Base-by-base conservation (phyloP, 345 rosid genomes). In the Isatis tinctoria region DNA sequence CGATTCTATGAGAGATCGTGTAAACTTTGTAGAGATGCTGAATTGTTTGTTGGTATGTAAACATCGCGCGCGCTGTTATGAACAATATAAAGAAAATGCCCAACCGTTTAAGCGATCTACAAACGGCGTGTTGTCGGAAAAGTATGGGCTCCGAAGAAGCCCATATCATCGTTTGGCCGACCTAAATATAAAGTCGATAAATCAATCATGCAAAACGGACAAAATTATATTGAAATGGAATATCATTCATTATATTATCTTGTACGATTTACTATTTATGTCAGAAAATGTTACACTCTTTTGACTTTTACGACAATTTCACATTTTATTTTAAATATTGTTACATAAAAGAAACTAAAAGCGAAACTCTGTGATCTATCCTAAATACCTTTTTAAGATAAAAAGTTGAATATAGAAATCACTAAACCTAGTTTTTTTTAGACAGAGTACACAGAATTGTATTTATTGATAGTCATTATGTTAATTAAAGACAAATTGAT, bases 141-240 rank as follows among this genome's bases (percentile, higher is more conserved):
- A 22, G 24, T 52, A 24, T 52, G 33, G 58, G 58, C 58, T 52
- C 58, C 7, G 58, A 26, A 13, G 33, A 52, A 52, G 77, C 77
- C 72, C 71, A 33, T 56, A 35, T 11, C 22, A 37, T 8, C 4
- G 57, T 40, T 72, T 18, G n/a, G 36, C 7, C 27, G 35, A 45
- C 63, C 64, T 32, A 14, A 26, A 48, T 35, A 17, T 36, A 28
- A 51, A 51, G 69, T 62, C 37, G 53, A 59, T 14, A 63, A 24
- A 57, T 58, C 73, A 74, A 74, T 67, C 69, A 60, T 75, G 6
- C 68, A 52, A 75, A 60, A 53, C 40, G 63, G 74, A 52, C 79
- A 68, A 60, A 32, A 30, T 33, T 9, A 57, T 58, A 45, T 9
- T 52, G 30, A 51, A 48, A 39, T 30, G 78, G 52, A 60, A 75